Conservation (phyloP, 2,329 filamentous ascomycete genomes). For the Venturia nashicola region DNA sequence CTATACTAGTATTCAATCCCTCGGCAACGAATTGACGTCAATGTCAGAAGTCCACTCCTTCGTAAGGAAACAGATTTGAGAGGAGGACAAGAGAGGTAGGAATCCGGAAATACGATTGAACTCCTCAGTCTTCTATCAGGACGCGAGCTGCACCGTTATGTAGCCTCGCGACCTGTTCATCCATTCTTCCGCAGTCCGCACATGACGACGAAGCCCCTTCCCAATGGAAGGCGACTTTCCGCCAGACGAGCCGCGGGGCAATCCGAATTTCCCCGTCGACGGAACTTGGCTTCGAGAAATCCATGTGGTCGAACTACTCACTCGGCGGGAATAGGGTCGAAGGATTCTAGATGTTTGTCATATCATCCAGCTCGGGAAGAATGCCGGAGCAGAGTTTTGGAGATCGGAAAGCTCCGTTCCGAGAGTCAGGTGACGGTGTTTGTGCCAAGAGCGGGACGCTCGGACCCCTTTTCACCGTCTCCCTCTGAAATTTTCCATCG, state of each 20-base stretch:
- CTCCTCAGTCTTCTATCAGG: neutral
- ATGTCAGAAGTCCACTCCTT: neutral
- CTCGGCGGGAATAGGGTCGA: neutral
- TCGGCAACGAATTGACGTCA: conserved; percentile 3
- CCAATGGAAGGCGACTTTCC: neutral
- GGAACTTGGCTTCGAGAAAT: neutral
- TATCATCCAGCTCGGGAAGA: neutral
- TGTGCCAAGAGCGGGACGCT: neutral
- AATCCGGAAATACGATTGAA: neutral
- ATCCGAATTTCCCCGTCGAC: neutral
- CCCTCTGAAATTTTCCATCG: neutral
- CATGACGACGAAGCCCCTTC: neutral
- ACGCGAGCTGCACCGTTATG: neutral
- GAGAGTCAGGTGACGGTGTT: too few species aligned
- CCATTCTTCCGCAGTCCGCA: conserved; percentile 1
- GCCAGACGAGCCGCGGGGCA: neutral
- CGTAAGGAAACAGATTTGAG: neutral
- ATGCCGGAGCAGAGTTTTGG: neutral
- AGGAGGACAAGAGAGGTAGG: neutral
- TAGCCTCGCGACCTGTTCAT: conserved; percentile 2
- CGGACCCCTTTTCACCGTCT: neutral
- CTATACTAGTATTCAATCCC: neutral
- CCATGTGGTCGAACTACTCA: neutral
- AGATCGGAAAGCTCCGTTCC: neutral
- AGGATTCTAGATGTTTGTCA: neutral